Conservation (phyloP, 306 rosid species). For the Cucumis hystrix region DNA sequence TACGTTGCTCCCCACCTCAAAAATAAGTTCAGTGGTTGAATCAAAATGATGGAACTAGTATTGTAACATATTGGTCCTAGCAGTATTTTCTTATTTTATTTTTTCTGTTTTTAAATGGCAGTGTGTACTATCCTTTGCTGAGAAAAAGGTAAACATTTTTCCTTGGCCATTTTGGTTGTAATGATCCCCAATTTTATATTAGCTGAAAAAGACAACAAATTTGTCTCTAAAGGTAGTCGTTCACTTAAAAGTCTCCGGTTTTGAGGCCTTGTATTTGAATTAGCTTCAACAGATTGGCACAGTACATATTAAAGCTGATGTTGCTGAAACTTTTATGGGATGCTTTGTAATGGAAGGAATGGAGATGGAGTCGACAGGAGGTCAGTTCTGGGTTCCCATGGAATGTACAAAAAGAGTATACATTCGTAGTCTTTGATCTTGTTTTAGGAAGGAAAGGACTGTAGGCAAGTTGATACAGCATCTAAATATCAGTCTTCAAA, state of each 20-base stretch:
- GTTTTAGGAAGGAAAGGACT: neutral
- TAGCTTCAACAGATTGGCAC: neutral
- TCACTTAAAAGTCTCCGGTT: neutral
- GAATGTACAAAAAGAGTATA: neutral
- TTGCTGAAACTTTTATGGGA: neutral
- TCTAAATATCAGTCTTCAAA: neutral
- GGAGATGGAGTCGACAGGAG: neutral
- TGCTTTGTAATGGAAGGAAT: neutral
- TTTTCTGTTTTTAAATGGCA: neutral
- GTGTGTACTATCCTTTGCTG: neutral
- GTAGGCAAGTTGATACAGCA: neutral
- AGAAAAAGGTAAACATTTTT: neutral
- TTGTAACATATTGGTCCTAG: neutral
- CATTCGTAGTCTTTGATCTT: neutral
- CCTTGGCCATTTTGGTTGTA: neutral
- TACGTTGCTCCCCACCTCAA: slow-evolving; percentile 10
- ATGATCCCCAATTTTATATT: neutral
- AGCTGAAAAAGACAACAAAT: neutral
- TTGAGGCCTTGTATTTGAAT: neutral
- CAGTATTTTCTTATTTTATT: neutral
- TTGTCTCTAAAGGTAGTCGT: neutral
- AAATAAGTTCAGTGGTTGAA: slow-evolving; percentile 18
- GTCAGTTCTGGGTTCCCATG: neutral
- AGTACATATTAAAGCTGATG: neutral
- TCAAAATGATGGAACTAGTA: slow-evolving; percentile 6